Evolutionary conservation across 345 rosid species (phyloP).

Genomic region (Abelmoschus esculentus): DNA sequence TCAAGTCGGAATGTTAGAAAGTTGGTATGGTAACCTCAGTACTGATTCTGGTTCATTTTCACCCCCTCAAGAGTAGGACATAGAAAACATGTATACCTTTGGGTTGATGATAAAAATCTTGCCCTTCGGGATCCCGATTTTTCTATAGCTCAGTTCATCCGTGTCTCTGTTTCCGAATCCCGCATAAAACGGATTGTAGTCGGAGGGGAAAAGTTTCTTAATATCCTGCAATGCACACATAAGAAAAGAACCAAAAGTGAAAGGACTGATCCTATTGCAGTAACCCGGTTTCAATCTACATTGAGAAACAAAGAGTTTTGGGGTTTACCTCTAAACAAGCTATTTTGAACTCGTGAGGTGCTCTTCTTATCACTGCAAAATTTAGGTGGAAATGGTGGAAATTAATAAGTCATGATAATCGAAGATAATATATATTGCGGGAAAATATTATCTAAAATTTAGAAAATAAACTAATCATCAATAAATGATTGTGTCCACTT

Average conservation of each 20-base stretch:
- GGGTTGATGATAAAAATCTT: constrained; percentile 93
- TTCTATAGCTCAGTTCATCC: constrained; percentile 80
- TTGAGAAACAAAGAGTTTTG: background rate
- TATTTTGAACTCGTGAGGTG: constrained; percentile 94
- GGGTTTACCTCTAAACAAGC: constrained; percentile 78
- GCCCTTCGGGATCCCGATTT: constrained; percentile 90
- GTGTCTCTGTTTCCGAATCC: constrained; percentile 93
- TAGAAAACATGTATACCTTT: constrained; percentile 39
- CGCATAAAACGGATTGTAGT: constrained; percentile 86
- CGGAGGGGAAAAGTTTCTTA: constrained; percentile 74
- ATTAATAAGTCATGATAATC: too few relatives aligned
- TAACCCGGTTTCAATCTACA: background rate
- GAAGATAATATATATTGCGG: too few relatives aligned
- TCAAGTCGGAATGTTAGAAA: background rate
- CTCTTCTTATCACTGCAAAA: constrained; percentile 76
- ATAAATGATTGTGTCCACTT: too few relatives aligned
- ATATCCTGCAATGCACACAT: constrained; percentile 52
- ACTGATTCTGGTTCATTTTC: background rate
- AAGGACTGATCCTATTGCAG: background rate
- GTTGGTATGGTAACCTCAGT: background rate
- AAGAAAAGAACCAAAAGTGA: background rate
- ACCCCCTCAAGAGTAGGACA: background rate
- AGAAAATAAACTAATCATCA: too few relatives aligned
- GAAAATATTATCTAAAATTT: too few relatives aligned
- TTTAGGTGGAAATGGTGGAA: background rate